These are phyloP conservation scores for Inga leiocalycina DNA, from an alignment of 306 rosid genomes.

Conservation along the genomic window DNA sequence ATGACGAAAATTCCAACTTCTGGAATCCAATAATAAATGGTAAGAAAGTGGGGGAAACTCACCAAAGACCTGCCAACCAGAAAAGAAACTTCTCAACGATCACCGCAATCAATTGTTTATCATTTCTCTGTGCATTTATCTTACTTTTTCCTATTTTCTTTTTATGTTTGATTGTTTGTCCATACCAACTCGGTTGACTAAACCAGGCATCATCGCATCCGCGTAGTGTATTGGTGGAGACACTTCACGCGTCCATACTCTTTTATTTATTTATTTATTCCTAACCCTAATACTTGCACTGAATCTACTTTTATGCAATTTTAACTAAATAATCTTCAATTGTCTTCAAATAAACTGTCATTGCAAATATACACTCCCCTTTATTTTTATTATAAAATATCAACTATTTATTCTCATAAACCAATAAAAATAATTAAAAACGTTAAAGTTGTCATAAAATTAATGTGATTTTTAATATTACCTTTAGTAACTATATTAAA, in stretches of 20 bases:
- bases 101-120: conserved; percentile 17
- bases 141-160: neutral
- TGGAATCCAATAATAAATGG: conserved; percentile 39
- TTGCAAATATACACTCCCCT: no score
- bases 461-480: no score
- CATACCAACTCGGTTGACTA: conserved; percentile 40
- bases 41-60: conserved; percentile 30
- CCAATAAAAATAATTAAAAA: no score
- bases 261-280: neutral
- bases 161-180: neutral
- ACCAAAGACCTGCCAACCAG: conserved; percentile 30
- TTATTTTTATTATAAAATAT: no score
- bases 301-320: neutral
- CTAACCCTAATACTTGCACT: no score
- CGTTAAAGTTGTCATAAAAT: no score
- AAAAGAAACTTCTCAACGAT: conserved; percentile 34
- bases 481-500: no score
- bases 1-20: conserved; percentile 27
- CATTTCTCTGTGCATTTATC: neutral
- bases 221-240: neutral
- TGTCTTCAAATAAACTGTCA: neutral
- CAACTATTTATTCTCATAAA: no score
- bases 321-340: neutral
- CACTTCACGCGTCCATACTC: neutral
- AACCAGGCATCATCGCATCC: neutral